A percentile compares a stretch with the other conserved stretches of the same genome.
Evolutionary conservation across 2,329 filamentous ascomycete genomes (phyloP).

Genomic region (Fusarium solani-melongenae): DNA sequence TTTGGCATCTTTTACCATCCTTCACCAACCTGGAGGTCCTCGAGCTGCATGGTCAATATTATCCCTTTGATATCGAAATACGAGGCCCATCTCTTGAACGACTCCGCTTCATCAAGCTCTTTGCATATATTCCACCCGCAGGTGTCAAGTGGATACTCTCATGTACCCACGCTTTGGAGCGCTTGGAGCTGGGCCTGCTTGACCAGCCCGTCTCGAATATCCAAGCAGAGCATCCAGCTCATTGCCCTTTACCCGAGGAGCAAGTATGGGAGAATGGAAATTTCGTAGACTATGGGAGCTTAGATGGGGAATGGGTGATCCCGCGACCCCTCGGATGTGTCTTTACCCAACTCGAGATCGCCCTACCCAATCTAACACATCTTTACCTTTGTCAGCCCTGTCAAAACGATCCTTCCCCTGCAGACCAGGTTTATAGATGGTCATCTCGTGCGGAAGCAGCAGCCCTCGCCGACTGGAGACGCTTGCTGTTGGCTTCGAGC

Average conservation of each 20-base stretch:
- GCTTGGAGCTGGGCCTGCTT: slow-evolving; percentile 28
- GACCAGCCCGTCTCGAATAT: background rate
- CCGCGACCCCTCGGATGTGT: slow-evolving; percentile 16
- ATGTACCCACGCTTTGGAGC: slow-evolving; percentile 1
- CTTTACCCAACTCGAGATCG: fast-evolving
- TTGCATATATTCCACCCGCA: slow-evolving; percentile 13
- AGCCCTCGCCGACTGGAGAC: background rate
- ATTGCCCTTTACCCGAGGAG: background rate
- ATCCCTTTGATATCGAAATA: fast-evolving
- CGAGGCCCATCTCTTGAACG: background rate
- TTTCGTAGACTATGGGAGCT: background rate
- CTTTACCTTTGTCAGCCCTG: slow-evolving; percentile 10
- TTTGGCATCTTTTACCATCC: slow-evolving; percentile 23
- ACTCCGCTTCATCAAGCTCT: slow-evolving; percentile 24
- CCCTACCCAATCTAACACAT: background rate
- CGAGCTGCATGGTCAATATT: slow-evolving; percentile 12
- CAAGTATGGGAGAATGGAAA: background rate
- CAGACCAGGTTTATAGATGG: slow-evolving; percentile 15
- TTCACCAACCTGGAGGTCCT: slow-evolving; percentile 22
- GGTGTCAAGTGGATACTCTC: slow-evolving; percentile 9
- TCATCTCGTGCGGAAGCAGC: slow-evolving; percentile 1
- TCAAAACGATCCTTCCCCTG: background rate
- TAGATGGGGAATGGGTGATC: background rate
- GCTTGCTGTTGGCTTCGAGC: background rate
- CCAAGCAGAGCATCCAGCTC: background rate